Evolutionary conservation across 192 early-diverging fungal genomes (phyloP).

Genomic region (Backusella westeae): DNA sequence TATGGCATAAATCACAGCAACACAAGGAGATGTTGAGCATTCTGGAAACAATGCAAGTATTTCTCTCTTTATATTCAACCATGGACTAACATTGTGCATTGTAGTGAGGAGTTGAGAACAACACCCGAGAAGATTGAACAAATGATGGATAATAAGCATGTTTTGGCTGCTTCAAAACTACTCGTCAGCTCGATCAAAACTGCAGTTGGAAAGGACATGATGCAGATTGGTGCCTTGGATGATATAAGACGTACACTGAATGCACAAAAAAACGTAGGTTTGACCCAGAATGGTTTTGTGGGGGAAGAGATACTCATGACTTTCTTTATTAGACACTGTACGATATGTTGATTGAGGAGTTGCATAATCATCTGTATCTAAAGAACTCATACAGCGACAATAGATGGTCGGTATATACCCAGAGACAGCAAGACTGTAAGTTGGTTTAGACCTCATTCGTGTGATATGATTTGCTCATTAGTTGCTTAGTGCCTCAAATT

Average conservation of each 20-base stretch:
- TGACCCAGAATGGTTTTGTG: too few relatives aligned
- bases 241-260: conserved; percentile 65
- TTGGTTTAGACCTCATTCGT: neutral
- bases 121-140: conserved; percentile 61
- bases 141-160: conserved; percentile 64
- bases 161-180: conserved; percentile 61
- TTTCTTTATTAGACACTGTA: conserved; percentile 41
- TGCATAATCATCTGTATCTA: conserved; percentile 77
- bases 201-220: conserved; percentile 61
- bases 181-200: conserved; percentile 63
- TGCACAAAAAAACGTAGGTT: conserved; percentile 46
- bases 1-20: conserved; percentile 74
- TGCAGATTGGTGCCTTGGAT: conserved; percentile 66
- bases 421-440: conserved; percentile 53
- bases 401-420: conserved; percentile 53
- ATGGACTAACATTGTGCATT: neutral
- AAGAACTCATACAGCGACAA: conserved; percentile 77
- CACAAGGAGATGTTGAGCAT: conserved; percentile 76
- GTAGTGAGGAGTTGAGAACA: conserved; percentile 65
- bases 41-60: conserved; percentile 61
- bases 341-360: conserved; percentile 68
- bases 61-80: neutral
- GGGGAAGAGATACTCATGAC: too few relatives aligned
- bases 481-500: conserved; percentile 17
- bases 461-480: too few relatives aligned